Evolutionary conservation across 805 yeast species (phyloP).

Genomic region (Lipomyces orientalis): DNA sequence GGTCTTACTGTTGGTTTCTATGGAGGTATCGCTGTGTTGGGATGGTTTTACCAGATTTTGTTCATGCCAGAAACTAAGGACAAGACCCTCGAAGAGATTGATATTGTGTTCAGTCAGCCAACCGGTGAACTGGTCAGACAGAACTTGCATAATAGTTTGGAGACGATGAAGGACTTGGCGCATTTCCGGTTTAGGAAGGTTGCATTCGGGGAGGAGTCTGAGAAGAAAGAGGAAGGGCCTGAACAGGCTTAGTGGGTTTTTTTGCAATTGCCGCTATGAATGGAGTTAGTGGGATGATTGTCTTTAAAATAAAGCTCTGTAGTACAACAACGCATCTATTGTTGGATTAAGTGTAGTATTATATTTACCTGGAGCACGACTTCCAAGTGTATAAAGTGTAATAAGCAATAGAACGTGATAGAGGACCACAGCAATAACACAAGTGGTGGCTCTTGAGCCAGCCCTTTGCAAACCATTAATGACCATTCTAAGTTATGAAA

Average conservation of each 20-base stretch:
- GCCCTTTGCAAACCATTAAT: no score
- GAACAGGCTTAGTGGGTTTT: not conserved
- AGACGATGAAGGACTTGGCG: conserved; percentile 11
- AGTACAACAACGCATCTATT: no score
- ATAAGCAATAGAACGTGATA: no score
- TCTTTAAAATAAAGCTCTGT: not conserved
- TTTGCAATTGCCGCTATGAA: not conserved
- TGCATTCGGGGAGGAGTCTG: not conserved
- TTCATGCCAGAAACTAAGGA: conserved; percentile 67
- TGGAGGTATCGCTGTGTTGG: conserved; percentile 68
- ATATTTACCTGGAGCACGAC: no score
- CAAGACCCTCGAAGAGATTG: conserved; percentile 62
- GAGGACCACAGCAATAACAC: no score
- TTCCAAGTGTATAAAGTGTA: no score
- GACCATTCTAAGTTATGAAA: no score
- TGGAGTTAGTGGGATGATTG: not conserved
- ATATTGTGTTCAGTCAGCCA: conserved; percentile 42
- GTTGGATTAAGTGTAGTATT: not conserved
- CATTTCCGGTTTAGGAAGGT: conserved; percentile 12
- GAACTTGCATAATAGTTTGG: conserved; percentile 2
- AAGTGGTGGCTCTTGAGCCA: no score
- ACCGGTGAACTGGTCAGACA: conserved; percentile 9
- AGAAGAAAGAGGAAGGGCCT: not conserved
- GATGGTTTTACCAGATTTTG: conserved; percentile 40
- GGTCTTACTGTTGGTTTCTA: conserved; percentile 70